Conservation (phyloP, 257 asterid species). For the Solanum dulcamara region DNA sequence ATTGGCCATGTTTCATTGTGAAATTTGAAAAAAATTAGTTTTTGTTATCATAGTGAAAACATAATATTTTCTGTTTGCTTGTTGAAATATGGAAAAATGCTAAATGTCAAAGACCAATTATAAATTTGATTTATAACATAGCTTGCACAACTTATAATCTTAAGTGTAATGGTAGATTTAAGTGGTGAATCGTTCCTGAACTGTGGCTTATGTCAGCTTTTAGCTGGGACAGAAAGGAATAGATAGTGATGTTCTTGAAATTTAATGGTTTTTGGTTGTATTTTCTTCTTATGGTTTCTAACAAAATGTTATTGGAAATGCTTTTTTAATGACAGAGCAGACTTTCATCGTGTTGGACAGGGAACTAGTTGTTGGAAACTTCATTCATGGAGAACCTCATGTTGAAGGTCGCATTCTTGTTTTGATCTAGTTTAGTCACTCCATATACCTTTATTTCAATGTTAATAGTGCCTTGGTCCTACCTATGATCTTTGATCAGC, state of each 20-base stretch:
- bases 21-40: too few species aligned
- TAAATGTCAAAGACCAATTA: not conserved
- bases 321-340: slow-evolving; percentile 50
- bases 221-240: not conserved
- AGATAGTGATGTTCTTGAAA: not conserved
- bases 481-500: not conserved
- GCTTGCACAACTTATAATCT: not conserved
- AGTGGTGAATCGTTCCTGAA: not conserved
- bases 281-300: not conserved
- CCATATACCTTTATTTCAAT: not conserved
- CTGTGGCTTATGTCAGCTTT: not conserved
- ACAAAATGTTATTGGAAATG: not conserved
- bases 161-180: not conserved
- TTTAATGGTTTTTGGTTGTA: not conserved
- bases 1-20: too few species aligned
- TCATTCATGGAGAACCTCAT: slow-evolving; percentile 63
- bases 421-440: not conserved
- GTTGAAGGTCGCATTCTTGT: slow-evolving; percentile 41
- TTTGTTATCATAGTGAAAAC: too few species aligned
- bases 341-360: slow-evolving; percentile 83
- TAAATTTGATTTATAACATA: not conserved
- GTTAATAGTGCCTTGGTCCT: not conserved
- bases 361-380: slow-evolving; percentile 55
- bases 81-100: not conserved
- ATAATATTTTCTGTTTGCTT: not conserved